Conservation (phyloP, 768 basidiomycete genomes). For the Amanita pseudoporphyria region DNA sequence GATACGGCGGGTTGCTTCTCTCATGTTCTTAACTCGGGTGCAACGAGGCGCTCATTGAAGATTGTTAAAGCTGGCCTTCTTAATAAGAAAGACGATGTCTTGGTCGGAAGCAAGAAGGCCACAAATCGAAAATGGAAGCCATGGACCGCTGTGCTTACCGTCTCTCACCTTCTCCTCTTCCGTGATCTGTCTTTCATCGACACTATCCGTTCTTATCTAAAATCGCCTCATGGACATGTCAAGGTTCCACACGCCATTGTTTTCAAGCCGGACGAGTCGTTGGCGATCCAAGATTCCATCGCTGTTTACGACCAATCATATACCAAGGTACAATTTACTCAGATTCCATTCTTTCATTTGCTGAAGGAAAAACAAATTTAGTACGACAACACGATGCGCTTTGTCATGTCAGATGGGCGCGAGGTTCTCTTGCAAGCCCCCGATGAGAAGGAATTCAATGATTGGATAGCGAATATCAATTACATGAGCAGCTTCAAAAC, state of each 20-base stretch:
- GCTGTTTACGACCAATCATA: constrained; percentile 77
- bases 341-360: constrained; percentile 1
- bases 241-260: constrained; percentile 29
- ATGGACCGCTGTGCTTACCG: constrained; percentile 80
- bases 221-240: constrained; percentile 22
- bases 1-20: constrained; percentile 12
- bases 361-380: constrained; percentile 19
- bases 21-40: constrained; percentile 9
- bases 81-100: constrained; percentile 69
- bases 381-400: constrained; percentile 68
- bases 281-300: constrained; percentile 68
- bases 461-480: constrained; percentile 90
- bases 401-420: constrained; percentile 67
- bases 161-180: constrained; percentile 87
- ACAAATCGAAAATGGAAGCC: constrained; percentile 79
- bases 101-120: constrained; percentile 70
- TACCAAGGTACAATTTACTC: constrained; percentile 45
- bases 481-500: constrained; percentile 92
- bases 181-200: constrained; percentile 56
- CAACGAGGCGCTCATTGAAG: constrained; percentile 34
- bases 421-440: constrained; percentile 74
- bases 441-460: constrained; percentile 65
- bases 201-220: constrained; percentile 33
- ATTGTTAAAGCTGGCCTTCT: constrained; percentile 77
- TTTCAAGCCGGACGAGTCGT: constrained; percentile 77